These are phyloP conservation scores for Beauveria pseudobassiana DNA, from an alignment of 2,329 filamentous ascomycete species.

Conservation along the genomic window DNA sequence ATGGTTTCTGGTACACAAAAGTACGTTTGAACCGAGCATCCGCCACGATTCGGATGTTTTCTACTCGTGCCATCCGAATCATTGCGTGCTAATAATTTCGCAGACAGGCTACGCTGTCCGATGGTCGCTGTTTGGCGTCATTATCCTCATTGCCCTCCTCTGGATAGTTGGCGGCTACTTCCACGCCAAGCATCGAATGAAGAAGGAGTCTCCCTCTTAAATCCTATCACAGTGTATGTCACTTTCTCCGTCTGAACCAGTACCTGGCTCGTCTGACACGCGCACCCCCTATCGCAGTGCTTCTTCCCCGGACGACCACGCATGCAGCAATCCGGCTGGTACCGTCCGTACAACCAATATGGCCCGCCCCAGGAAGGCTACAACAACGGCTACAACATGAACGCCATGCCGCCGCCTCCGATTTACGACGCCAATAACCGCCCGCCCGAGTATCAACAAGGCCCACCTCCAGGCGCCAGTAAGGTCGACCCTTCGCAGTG, in stretches of 20 bases:
- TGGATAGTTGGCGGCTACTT: constrained; percentile 62
- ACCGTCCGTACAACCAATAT: constrained; percentile 23
- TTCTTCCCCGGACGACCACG: constrained; percentile 41
- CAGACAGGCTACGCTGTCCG: constrained; percentile 60
- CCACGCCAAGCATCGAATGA: constrained; percentile 61
- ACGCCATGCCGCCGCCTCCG: constrained; percentile 46
- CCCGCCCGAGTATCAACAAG: constrained; percentile 45
- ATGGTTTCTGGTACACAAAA: constrained; percentile 3
- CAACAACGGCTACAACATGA: constrained; percentile 41
- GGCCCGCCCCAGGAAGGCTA: constrained; percentile 22
- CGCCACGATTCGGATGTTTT: too few species aligned
- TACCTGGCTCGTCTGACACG: too few species aligned
- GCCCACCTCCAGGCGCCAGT: constrained; percentile 37
- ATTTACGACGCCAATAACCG: constrained; percentile 49
- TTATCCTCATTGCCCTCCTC: constrained; percentile 50
- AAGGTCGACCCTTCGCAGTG: constrained; percentile 49
- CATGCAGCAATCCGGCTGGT: constrained; percentile 41
- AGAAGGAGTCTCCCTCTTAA: constrained; percentile 58
- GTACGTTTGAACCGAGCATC: not conserved
- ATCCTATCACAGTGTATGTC: constrained; percentile 59
- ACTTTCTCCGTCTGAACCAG: not conserved
- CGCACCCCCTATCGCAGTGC: constrained; percentile 30
- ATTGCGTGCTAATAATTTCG: not conserved
- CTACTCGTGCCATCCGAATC: not conserved
- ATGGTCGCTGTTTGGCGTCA: constrained; percentile 59